Evolutionary conservation across 2,329 filamentous ascomycete genomes (phyloP).

Genomic region (Ilyonectria sp.): DNA sequence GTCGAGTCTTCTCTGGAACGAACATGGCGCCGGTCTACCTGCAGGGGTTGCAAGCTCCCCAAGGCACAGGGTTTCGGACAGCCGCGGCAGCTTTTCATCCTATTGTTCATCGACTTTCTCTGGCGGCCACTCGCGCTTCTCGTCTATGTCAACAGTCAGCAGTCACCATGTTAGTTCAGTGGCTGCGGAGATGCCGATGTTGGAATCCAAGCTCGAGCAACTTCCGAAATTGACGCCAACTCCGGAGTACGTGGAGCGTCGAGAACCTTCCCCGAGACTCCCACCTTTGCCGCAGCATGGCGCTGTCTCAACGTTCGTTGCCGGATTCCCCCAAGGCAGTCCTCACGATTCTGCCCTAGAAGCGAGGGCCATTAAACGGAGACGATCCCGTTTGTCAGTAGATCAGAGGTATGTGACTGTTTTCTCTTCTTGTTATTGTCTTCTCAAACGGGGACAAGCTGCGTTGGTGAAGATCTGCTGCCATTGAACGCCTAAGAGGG

Average conservation of each 20-base stretch:
- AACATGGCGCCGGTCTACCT: conserved; percentile 33
- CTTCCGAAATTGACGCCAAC: conserved; percentile 40
- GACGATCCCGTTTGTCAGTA: conserved; percentile 42
- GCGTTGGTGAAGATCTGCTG: neutral
- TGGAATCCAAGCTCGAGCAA: conserved; percentile 55
- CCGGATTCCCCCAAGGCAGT: conserved; percentile 21
- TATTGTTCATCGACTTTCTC: conserved; percentile 64
- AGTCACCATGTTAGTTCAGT: conserved; percentile 53
- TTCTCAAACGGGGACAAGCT: neutral
- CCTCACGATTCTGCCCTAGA: conserved; percentile 39
- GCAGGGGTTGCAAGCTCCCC: conserved; percentile 16
- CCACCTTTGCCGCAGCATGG: conserved; percentile 29
- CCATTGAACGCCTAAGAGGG: neutral
- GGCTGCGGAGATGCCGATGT: conserved; percentile 55
- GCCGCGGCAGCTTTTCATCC: conserved; percentile 67
- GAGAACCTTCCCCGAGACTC: conserved; percentile 24
- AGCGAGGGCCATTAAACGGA: conserved; percentile 37
- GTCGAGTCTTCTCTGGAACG: conserved; percentile 42
- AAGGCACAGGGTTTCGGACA: conserved; percentile 60
- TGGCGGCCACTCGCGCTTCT: conserved; percentile 66
- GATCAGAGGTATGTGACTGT: conserved; percentile 41
- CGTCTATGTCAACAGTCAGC: conserved; percentile 67
- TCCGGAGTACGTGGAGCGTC: conserved; percentile 29
- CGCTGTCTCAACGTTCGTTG: conserved; percentile 2
- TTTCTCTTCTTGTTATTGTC: conserved; percentile 8